A percentile compares a stretch with the other conserved stretches of the same genome.
These are phyloP conservation scores for Tetraselmis striata DNA, from an alignment of 139 green algal genomes.

Conservation along the genomic window DNA sequence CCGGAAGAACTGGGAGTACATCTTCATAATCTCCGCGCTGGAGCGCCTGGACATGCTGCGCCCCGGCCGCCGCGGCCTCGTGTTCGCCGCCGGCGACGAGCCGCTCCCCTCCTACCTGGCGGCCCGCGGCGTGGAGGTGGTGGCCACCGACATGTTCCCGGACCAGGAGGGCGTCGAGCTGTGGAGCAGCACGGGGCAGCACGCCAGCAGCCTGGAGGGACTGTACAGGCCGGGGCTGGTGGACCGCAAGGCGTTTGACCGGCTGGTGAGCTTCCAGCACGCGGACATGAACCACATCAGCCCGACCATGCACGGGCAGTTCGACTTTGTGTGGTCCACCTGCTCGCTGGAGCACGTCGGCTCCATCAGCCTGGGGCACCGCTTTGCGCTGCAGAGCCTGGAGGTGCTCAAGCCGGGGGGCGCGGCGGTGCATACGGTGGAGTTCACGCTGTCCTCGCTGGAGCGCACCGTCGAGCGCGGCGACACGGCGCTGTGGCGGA, in stretches of 20 bases:
- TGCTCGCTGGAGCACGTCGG: background rate
- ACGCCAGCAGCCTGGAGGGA: background rate
- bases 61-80: background rate
- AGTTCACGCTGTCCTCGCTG: background rate
- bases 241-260: background rate
- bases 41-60: background rate
- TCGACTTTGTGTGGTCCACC: background rate
- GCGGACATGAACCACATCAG: background rate
- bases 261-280: background rate
- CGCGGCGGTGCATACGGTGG: background rate
- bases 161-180: background rate
- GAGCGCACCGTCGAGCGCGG: background rate
- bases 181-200: background rate
- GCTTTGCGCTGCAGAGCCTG: background rate
- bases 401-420: background rate
- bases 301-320: background rate
- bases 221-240: background rate
- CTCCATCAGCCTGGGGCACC: background rate
- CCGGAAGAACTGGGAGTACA: background rate
- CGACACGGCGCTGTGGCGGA: background rate
- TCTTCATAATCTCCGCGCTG: background rate
- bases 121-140: background rate
- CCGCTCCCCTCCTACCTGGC: background rate
- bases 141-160: background rate
- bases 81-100: background rate